Base-by-base conservation (phyloP, 768 basidiomycete genomes). In the Chalciporus sphaerocephalus region DNA sequence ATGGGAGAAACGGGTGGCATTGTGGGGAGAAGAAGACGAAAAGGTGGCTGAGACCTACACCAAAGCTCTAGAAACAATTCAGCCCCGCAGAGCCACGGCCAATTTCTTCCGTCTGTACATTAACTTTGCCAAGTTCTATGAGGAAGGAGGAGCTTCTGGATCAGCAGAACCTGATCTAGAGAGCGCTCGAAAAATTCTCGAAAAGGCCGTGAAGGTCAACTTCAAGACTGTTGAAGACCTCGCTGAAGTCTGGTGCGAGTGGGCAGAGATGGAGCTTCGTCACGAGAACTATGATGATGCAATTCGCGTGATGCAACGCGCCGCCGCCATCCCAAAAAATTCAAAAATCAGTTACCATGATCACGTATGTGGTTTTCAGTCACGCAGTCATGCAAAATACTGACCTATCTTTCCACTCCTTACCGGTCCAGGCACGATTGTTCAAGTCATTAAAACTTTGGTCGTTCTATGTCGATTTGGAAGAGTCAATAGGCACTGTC, bases 401-500 rank as follows among this genome's bases (percentile, higher is more conserved):
- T 64, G 43, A 61, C 49, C 20, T 28, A 21, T 45, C 20, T 13
- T 32, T 44, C 33, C 53, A 96, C 92, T 70, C 85, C 2, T 74
- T 97, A 18, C 74, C 92, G 15, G 87, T 86, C 1, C 96, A 98
- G 73, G 73, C 80, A 4, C 83, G 96, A 18, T 70, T 99, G 36
- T 98, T 99, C 80, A 99, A 99, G 61, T 96, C 93, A 0, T 71
- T 99, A 46, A 99, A 99, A 65, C 78, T 99, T 1, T 99, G 96
- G 96, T 96, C 94, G 0, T 98, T 96, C 73, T 97, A 95, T 61
- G 87, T 95, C 55, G 96, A 99, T 59, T 76, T 98, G 15, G 94
- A 98, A 65, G 96, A 99, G 64, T 94, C 93, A 0, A 91, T 98
- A 57, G 94, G 95, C 1, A 84, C 92, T 0, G 87, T 96, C 15